Base-by-base conservation (phyloP, 805 yeast species). In the Ogataea populi-albae region DNA sequence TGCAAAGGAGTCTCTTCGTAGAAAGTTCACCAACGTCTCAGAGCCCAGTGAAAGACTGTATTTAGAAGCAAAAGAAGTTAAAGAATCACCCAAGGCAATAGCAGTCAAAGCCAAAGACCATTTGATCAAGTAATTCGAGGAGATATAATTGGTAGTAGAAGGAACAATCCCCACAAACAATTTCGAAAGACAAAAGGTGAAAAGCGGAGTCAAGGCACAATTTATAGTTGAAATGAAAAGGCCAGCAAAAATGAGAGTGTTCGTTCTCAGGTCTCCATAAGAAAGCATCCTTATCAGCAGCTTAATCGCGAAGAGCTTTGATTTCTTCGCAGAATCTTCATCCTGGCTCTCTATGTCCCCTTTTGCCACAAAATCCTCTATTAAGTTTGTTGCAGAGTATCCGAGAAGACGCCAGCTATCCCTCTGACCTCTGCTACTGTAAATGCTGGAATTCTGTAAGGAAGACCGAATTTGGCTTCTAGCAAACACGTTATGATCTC, bases 181-280 rank as follows among this genome's bases (percentile, higher is more conserved):
- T 40, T 78, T 77, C 1, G 97, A 76, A 43, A 89, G 77, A 18
- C 83, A 73, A 53, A 61, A 88, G 0, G 96, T 84, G 44, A 93
- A 87, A 0, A 85, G 61, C 0, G 98, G 97, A 40, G 77, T 80
- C 1, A 75, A 58, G 1, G 71, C 71, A 8, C 95, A 89, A 40
- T 80, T 77, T 1, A 73, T 30, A 0, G 79, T 43, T 0, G 88
- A 66, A 4, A 71, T 46, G 0, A 71, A 0, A 1, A 84, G 36
- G 0, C 96, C 97, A 1, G 71, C 1, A 1, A 55, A 1, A 77
- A 48, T 3, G 59, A 40, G 4, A 1, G 48, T 2, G 32, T 46
- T 54, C 23, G 30, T 16, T 22, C 18, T 27, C 3, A 10, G 20
- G 10, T 18, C 22, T 17, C 37, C 19, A 17, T 22, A 30, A 11